Conservation (phyloP, 2,329 filamentous ascomycete species). For the Dactylellina drechsleri region DNA sequence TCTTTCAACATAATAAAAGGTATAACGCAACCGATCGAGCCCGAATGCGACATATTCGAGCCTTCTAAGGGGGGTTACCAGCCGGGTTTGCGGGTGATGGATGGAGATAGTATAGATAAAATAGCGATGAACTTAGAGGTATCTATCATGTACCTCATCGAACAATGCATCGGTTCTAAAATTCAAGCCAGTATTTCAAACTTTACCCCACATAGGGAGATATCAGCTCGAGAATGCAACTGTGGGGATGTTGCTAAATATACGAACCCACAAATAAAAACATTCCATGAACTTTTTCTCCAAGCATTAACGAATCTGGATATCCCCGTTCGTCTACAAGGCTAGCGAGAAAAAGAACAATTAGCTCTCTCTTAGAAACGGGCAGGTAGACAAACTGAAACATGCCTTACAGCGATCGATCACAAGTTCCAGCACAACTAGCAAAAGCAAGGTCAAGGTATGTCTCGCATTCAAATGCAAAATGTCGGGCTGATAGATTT, state of each 20-base stretch:
- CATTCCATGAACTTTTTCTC: not conserved
- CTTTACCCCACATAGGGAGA: no score
- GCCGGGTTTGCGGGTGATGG: no score
- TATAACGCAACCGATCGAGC: no score
- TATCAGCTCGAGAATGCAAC: no score
- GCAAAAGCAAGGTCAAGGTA: not conserved
- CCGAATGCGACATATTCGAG: no score
- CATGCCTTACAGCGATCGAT: constrained; percentile 25
- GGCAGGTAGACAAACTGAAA: constrained; percentile 33
- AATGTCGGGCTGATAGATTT: constrained; percentile 5
- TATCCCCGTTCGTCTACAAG: constrained; percentile 18
- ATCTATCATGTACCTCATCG: no score
- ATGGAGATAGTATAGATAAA: no score
- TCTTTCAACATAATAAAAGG: no score
- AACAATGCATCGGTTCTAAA: no score
- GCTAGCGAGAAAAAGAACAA: constrained; percentile 10
- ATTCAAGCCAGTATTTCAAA: no score
- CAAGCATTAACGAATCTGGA: not conserved
- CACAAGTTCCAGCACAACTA: constrained; percentile 12
- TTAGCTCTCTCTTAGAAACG: not conserved
- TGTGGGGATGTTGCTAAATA: constrained; percentile 24
- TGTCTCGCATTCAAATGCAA: not conserved
- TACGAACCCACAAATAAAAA: constrained; percentile 3
- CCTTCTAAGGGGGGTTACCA: no score
- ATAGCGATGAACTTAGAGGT: no score